Conservation (phyloP, 1,284 basidiomycete genomes). For the Irpex sp. region DNA sequence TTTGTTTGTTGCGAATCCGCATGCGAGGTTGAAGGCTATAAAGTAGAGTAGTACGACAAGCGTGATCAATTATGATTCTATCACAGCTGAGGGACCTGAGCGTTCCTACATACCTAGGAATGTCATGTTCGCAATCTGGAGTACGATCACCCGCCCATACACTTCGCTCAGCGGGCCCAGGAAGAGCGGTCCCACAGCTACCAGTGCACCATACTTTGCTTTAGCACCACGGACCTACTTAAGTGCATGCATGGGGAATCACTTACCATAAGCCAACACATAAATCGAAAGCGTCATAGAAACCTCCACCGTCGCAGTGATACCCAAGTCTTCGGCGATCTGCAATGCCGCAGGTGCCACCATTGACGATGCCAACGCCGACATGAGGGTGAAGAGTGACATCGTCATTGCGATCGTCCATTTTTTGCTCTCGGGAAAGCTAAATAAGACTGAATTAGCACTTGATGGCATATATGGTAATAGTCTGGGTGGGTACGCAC, state of each 20-base stretch:
- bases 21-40: slow-evolving; percentile 32
- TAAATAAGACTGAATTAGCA: neutral
- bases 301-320: slow-evolving; percentile 36
- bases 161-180: neutral
- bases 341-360: slow-evolving; percentile 56
- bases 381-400: slow-evolving; percentile 58
- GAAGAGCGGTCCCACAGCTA: neutral
- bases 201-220: too few species aligned
- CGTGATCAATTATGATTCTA: too few species aligned
- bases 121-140: neutral
- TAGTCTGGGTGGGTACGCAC: neutral
- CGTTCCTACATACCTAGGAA: neutral
- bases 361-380: slow-evolving; percentile 62
- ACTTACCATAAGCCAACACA: slow-evolving; percentile 56
- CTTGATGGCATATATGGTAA: neutral
- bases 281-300: slow-evolving; percentile 43
- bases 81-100: too few species aligned
- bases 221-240: too few species aligned
- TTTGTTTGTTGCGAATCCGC: slow-evolving; percentile 57
- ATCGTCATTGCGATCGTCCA: slow-evolving; percentile 57
- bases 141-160: neutral
- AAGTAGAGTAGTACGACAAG: neutral
- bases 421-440: slow-evolving; percentile 30
- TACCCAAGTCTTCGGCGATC: slow-evolving; percentile 49
- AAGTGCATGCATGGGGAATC: too few species aligned